These are phyloP conservation scores for Trichoderma oligosporum DNA, from an alignment of 2,329 filamentous ascomycete genomes.

Conservation along the genomic window DNA sequence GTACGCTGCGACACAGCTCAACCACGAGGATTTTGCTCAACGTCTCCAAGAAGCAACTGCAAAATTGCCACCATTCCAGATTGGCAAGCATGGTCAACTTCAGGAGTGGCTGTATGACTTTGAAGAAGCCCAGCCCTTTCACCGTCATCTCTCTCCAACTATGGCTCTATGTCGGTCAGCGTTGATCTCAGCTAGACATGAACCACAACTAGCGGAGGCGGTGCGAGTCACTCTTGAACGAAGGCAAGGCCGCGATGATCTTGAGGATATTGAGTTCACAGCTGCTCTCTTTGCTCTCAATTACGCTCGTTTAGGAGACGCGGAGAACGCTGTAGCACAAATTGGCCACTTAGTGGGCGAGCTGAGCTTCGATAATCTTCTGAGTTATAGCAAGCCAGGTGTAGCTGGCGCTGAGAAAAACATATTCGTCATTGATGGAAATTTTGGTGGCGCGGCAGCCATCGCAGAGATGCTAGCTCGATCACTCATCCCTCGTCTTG, in stretches of 20 bases:
- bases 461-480: constrained; percentile 18
- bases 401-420: constrained; percentile 10
- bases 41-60: background rate
- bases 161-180: constrained; percentile 19
- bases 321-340: constrained; percentile 12
- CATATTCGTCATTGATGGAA: constrained; percentile 19
- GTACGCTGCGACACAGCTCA: background rate
- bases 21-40: background rate
- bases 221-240: constrained; percentile 4
- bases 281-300: constrained; percentile 17
- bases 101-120: constrained; percentile 19
- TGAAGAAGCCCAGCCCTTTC: constrained; percentile 18
- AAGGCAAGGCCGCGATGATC: constrained; percentile 15
- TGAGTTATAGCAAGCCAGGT: constrained; percentile 18
- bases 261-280: constrained; percentile 19
- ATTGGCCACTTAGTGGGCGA: constrained; percentile 16
- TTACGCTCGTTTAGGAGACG: constrained; percentile 16
- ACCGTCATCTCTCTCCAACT: constrained; percentile 16
- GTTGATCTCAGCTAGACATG: constrained; percentile 10
- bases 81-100: constrained; percentile 17
- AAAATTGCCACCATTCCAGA: constrained; percentile 16
- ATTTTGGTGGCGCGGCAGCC: constrained; percentile 12
- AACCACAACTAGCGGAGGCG: constrained; percentile 11
- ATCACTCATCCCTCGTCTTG: constrained; percentile 12
- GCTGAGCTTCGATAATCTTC: constrained; percentile 18